Evolutionary conservation across 2,329 filamentous ascomycete species (phyloP), one percentile per base, ranked within the genome.

Genomic region (Lachnellula cervina): DNA sequence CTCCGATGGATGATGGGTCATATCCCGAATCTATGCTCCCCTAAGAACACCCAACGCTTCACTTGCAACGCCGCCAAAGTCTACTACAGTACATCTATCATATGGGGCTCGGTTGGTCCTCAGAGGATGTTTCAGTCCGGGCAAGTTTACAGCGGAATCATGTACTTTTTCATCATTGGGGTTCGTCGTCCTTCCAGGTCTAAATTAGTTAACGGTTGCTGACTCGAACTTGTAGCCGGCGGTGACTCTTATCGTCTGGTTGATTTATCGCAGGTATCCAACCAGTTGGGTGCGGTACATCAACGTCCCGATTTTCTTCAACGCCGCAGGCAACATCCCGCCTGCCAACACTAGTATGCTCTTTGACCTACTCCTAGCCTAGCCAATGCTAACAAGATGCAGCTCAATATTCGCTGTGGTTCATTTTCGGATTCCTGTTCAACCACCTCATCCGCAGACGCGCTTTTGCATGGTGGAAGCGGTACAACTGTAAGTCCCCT

Each of bases 31-130:
- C 77, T 90, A 32, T 91, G 88, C 71, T 76, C 78, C 0, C 52
- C 48, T 7, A 74, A 63, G 2, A 71, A 71, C 54, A 69, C 80
- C 45, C 74, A 80, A 64, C 77, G 78, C 62, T 85, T 84, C 68
- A 80, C 67, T 28, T 80, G 78, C 56, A 77, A 77, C 2, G 74
- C 74, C 44, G 76, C 75, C 7, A 72, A 74, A 8, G 76, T 79
- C 0, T 79, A 78, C 70, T 89, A 86, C 73, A 88, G 83, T 1
- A 82, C 83, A 1, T 88, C 84, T 5, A 76, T 88, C 48, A 81
- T 88, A 63, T 88, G 86, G 87, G 87, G 87, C 55, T 79, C 84
- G 52, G 88, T 90, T 58, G 87, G 87, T 1, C 87, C 87, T 0
- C 73, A 76, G 2, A 81, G 86, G 51, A 86, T 90, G 69, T 90